Evolutionary conservation across 805 yeast genomes (phyloP).

Genomic region (Kuraishia cidri): DNA sequence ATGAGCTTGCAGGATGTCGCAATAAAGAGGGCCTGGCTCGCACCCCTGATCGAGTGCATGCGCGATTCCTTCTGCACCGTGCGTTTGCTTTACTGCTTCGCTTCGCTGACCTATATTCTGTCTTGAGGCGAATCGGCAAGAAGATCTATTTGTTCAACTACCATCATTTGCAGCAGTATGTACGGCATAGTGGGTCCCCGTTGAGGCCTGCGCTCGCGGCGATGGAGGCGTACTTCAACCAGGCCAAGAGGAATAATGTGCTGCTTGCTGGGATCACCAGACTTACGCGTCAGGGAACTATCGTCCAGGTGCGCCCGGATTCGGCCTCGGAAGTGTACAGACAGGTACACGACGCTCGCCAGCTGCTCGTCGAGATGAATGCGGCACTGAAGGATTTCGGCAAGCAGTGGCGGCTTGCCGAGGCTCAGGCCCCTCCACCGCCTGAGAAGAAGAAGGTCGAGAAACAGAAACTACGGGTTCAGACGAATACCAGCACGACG

Average conservation of each 20-base stretch:
- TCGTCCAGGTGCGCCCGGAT: conserved; percentile 23
- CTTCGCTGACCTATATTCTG: conserved; percentile 39
- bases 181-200: conserved; percentile 13
- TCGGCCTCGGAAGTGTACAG: conserved; percentile 28
- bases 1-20: not conserved
- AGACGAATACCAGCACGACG: not conserved
- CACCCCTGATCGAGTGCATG: not conserved
- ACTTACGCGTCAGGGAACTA: conserved; percentile 31
- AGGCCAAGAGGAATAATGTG: conserved; percentile 38
- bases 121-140: conserved; percentile 37
- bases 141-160: conserved; percentile 34
- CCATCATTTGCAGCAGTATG: conserved; percentile 30
- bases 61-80: conserved; percentile 22
- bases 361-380: conserved; percentile 7
- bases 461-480: not conserved
- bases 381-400: conserved; percentile 6
- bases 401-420: conserved; percentile 4
- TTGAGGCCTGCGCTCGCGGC: conserved; percentile 14
- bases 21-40: conserved; percentile 10
- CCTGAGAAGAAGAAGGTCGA: not conserved
- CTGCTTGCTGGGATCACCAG: conserved; percentile 38
- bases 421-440: not conserved
- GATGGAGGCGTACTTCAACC: conserved; percentile 18
- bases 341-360: conserved; percentile 29
- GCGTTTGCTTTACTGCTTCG: conserved; percentile 29